phyloP scores from a whole-genome alignment of 2,329 filamentous ascomycete genomes.

The Alternaria viburni region DNA sequence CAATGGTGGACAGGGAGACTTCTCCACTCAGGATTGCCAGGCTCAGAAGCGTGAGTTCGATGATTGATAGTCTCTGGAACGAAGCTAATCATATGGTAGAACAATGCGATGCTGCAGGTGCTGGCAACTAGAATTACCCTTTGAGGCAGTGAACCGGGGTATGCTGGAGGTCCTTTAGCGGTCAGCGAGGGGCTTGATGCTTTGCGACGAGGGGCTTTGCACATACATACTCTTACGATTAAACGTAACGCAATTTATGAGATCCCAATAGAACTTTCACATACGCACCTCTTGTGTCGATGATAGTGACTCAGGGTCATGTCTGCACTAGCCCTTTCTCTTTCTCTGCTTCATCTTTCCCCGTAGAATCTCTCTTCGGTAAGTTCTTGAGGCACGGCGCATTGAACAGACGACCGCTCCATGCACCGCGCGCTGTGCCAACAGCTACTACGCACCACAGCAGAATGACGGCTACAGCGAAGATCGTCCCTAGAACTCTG shows the following conservation, averaged over 20 bases:
- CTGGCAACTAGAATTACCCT: neutral
- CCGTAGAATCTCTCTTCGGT: conserved; percentile 26
- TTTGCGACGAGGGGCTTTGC: neutral
- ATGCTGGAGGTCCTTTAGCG: neutral
- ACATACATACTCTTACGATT: neutral
- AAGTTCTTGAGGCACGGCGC: conserved; percentile 59
- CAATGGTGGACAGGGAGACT: conserved; percentile 57
- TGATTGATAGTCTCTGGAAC: neutral
- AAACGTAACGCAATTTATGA: neutral
- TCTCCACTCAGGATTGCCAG: conserved; percentile 60
- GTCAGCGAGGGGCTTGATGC: neutral
- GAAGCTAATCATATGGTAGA: neutral
- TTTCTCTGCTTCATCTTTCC: conserved; percentile 20
- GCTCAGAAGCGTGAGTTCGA: conserved; percentile 55
- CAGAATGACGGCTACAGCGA: conserved; percentile 58
- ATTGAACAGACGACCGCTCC: conserved; percentile 59
- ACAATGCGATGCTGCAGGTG: conserved; percentile 2
- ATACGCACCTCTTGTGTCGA: neutral
- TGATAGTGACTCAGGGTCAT: neutral
- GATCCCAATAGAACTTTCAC: neutral
- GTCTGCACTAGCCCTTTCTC: conserved; percentile 17
- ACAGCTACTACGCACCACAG: conserved; percentile 63
- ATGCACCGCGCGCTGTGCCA: conserved; percentile 57
- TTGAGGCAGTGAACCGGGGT: neutral
- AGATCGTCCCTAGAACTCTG: conserved; percentile 62